These are phyloP conservation scores for Pleurotus cornucopiae DNA, from an alignment of 768 basidiomycete species.

Conservation along the genomic window DNA sequence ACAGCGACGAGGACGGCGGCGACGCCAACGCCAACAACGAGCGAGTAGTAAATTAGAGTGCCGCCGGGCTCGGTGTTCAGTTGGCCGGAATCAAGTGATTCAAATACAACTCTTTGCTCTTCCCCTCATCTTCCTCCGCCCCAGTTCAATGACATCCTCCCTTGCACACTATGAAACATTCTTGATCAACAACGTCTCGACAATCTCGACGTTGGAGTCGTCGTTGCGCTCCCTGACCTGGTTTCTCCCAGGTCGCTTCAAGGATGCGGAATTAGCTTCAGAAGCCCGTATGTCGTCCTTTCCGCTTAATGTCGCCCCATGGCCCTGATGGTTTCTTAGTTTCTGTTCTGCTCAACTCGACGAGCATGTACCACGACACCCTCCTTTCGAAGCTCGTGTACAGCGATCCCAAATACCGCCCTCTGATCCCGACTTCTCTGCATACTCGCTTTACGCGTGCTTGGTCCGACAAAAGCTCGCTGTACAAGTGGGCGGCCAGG, in stretches of 20 bases:
- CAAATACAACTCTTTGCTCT: not conserved
- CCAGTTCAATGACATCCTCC: slow-evolving; percentile 51
- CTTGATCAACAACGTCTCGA: slow-evolving; percentile 78
- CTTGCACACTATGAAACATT: slow-evolving; percentile 78
- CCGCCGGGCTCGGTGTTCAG: not conserved
- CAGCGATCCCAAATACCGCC: slow-evolving; percentile 63
- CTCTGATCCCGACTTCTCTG: slow-evolving; percentile 68
- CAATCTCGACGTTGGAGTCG: slow-evolving; percentile 86
- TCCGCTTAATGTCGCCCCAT: slow-evolving; percentile 10
- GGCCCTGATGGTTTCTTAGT: slow-evolving; percentile 43
- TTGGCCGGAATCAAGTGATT: slow-evolving; percentile 1
- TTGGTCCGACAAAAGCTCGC: slow-evolving; percentile 65
- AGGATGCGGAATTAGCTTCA: slow-evolving; percentile 93
- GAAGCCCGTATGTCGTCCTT: slow-evolving; percentile 64
- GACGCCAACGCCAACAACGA: too few relatives aligned
- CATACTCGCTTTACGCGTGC: slow-evolving; percentile 90
- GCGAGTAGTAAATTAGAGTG: too few relatives aligned
- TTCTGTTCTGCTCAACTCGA: slow-evolving; percentile 79
- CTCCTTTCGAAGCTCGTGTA: slow-evolving; percentile 68
- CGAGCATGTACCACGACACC: slow-evolving; percentile 94
- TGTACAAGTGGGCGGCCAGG: slow-evolving; percentile 80
- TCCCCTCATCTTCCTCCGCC: slow-evolving; percentile 10
- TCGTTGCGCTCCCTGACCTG: slow-evolving; percentile 87
- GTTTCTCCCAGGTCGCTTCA: slow-evolving; percentile 95
- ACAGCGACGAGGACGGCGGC: not conserved